phyloP scores from a whole-genome alignment of 2,329 filamentous ascomycete genomes.

The Epichloe uncinata region DNA sequence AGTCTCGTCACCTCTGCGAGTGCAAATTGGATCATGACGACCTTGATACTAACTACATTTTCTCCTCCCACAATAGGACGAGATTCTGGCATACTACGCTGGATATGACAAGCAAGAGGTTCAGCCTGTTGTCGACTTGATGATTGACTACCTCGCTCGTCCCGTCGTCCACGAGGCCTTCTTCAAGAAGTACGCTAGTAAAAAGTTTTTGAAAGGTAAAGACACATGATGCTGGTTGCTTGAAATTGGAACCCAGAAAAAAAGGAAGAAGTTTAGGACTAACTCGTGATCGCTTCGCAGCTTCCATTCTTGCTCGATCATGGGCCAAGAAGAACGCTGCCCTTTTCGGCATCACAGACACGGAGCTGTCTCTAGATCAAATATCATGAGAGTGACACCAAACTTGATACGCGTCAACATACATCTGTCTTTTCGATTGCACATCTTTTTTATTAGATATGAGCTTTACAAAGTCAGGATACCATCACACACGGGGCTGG shows the following conservation, averaged over 20 bases:
- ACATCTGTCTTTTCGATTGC: slow-evolving; percentile 2
- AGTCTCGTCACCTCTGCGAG: slow-evolving; percentile 18
- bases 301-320: slow-evolving; percentile 78
- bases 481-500: slow-evolving; percentile 14
- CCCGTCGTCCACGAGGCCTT: slow-evolving; percentile 92
- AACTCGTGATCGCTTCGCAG: slow-evolving; percentile 29
- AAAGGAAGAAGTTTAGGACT: neutral
- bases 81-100: slow-evolving; percentile 76
- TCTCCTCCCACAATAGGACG: slow-evolving; percentile 41
- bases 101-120: slow-evolving; percentile 92
- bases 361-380: slow-evolving; percentile 37
- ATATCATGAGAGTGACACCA: slow-evolving; percentile 17
- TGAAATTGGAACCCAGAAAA: neutral
- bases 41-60: no score
- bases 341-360: slow-evolving; percentile 40
- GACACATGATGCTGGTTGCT: neutral
- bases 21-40: slow-evolving; percentile 6
- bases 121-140: slow-evolving; percentile 78
- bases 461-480: slow-evolving; percentile 8
- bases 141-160: slow-evolving; percentile 90
- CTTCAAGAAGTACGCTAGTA: slow-evolving; percentile 99
- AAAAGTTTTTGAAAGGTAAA: slow-evolving; percentile 97
- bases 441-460: slow-evolving; percentile 13
- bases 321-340: slow-evolving; percentile 78
- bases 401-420: slow-evolving; percentile 1